Conservation (phyloP, 805 yeast species). For the Suhomyces emberorum region DNA sequence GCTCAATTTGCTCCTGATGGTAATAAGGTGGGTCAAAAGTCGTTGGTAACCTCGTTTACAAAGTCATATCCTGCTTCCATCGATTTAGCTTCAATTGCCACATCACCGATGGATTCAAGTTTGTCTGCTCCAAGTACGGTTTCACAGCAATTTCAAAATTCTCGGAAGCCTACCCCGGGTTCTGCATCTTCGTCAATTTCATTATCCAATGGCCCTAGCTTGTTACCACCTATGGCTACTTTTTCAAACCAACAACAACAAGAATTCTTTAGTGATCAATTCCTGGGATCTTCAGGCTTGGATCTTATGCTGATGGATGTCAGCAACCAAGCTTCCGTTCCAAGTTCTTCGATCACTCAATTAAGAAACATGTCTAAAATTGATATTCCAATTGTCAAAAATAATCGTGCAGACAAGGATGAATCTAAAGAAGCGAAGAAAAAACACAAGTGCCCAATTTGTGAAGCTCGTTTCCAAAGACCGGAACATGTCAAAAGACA, state of each 20-base stretch:
- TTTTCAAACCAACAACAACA: constrained; percentile 12
- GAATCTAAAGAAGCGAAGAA: constrained; percentile 47
- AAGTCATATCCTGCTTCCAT: constrained; percentile 50
- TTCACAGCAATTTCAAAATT: not conserved
- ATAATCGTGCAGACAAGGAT: constrained; percentile 22
- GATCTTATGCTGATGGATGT: constrained; percentile 4
- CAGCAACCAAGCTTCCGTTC: constrained; percentile 8
- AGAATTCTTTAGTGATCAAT: constrained; percentile 1
- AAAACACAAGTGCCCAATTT: constrained; percentile 61
- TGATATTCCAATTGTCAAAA: constrained; percentile 13
- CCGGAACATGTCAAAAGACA: constrained; percentile 72
- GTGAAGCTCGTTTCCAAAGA: constrained; percentile 60
- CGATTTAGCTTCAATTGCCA: constrained; percentile 54
- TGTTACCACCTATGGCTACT: constrained; percentile 35
- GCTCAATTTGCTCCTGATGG: constrained; percentile 18
- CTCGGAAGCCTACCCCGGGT: not conserved
- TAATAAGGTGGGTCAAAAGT: not conserved
- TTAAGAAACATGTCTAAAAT: constrained; percentile 10
- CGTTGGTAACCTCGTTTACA: constrained; percentile 12
- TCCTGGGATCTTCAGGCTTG: not conserved
- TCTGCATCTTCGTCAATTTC: not conserved
- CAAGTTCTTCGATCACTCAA: constrained; percentile 10
- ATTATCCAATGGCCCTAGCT: constrained; percentile 6
- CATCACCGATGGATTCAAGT: constrained; percentile 16
- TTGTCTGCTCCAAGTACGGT: constrained; percentile 12